These are phyloP conservation scores for Cinnamomum chago DNA, from an alignment of 164 flowering plant genomes.

Conservation along the genomic window DNA sequence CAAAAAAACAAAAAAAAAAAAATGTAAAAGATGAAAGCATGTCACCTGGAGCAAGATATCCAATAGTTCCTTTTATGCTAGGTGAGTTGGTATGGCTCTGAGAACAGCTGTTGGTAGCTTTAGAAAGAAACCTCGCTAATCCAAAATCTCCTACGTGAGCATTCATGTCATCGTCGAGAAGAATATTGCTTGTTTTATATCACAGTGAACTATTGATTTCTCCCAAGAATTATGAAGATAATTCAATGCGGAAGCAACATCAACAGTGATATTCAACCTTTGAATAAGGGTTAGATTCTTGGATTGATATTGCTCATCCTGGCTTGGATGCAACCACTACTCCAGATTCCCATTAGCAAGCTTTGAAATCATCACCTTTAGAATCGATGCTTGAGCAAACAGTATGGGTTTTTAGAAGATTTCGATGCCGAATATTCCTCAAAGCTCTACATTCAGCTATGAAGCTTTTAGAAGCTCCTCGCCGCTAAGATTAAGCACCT, in stretches of 20 bases:
- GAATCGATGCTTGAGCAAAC: not conserved
- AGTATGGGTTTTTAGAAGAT: not conserved
- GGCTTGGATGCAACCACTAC: conserved; percentile 15
- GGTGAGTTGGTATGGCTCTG: conserved; percentile 5
- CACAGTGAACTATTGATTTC: conserved; percentile 25
- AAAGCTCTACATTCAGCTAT: not conserved
- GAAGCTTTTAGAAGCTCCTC: not conserved
- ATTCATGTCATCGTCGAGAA: conserved; percentile 27
- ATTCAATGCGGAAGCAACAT: conserved; percentile 26
- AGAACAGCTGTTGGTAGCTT: not conserved
- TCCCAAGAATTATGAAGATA: conserved; percentile 27
- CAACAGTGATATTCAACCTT: conserved; percentile 28
- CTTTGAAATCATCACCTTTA: conserved; percentile 10
- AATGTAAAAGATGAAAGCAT: not conserved
- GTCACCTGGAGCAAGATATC: not conserved
- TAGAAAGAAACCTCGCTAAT: conserved; percentile 19
- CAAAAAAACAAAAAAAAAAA: no score
- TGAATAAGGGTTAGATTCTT: conserved; percentile 15
- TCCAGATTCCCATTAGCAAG: conserved; percentile 28
- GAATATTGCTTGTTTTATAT: conserved; percentile 32
- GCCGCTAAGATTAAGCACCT: not conserved
- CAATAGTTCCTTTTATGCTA: conserved; percentile 29
- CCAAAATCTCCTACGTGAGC: conserved; percentile 38
- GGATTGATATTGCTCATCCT: no score
- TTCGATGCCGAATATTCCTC: not conserved